Evolutionary conservation across 2,329 filamentous ascomycete species (phyloP).

Genomic region (Verticillium tricorpus): DNA sequence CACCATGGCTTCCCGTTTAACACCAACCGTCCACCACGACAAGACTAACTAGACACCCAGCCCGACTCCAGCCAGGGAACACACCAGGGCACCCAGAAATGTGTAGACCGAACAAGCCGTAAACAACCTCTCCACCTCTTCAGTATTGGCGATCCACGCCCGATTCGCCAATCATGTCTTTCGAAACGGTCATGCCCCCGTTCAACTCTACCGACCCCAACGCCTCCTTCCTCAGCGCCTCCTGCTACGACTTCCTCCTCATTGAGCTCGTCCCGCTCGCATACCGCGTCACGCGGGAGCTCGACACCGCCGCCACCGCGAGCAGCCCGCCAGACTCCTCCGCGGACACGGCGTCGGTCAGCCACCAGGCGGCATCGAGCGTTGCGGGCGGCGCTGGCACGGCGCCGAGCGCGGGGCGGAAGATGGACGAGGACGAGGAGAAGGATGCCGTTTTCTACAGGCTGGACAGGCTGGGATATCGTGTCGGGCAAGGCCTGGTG

Average conservation of each 20-base stretch:
- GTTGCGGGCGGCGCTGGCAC: conserved; percentile 14
- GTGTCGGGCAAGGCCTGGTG: conserved; percentile 86
- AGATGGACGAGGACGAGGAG: conserved; percentile 72
- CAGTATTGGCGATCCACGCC: background rate
- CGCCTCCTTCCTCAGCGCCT: conserved; percentile 73
- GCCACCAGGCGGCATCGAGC: conserved; percentile 17
- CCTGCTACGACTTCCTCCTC: conserved; percentile 88
- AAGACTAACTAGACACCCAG: background rate
- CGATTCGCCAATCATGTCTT: conserved; percentile 54
- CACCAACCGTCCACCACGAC: background rate
- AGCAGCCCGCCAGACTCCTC: conserved; percentile 12
- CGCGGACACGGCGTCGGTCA: conserved; percentile 9
- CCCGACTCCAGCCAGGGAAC: background rate
- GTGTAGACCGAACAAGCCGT: background rate
- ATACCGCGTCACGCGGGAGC: conserved; percentile 75
- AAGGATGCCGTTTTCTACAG: conserved; percentile 81
- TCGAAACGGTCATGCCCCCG: conserved; percentile 64
- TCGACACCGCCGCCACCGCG: conserved; percentile 46
- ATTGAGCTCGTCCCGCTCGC: conserved; percentile 96
- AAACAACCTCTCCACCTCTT: background rate
- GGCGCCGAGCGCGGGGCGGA: conserved; percentile 17
- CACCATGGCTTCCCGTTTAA: background rate
- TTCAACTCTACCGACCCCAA: conserved; percentile 70
- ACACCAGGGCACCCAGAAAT: background rate
- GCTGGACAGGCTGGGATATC: conserved; percentile 79